Evolutionary conservation across 345 rosid species (phyloP).

Genomic region (Hibiscus tridactylites): DNA sequence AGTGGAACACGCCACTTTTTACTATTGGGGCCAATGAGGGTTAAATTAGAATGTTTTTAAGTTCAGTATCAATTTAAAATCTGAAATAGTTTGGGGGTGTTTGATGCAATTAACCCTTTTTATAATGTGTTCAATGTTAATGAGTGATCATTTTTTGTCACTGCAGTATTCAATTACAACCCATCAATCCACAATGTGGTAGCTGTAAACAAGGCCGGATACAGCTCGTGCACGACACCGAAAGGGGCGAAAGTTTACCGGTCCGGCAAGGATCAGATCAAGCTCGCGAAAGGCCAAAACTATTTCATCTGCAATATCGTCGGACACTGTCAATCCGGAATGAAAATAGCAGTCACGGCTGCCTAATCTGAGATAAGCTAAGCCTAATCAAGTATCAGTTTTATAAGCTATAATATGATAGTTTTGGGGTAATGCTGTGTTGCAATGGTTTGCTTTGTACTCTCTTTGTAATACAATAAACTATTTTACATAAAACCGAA

Average conservation of each 20-base stretch:
- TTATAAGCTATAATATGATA: background rate
- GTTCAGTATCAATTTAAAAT: too few species aligned
- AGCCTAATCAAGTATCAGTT: constrained; percentile 1
- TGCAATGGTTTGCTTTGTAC: background rate
- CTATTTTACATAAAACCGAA: background rate
- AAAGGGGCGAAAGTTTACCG: constrained; percentile 21
- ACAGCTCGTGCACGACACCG: constrained; percentile 30
- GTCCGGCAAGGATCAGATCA: constrained; percentile 48
- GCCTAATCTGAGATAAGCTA: constrained; percentile 1
- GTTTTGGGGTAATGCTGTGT: background rate
- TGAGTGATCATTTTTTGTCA: too few species aligned
- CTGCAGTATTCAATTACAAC: constrained; percentile 48
- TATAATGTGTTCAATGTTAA: too few species aligned
- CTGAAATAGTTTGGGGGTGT: too few species aligned
- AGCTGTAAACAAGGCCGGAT: constrained; percentile 29
- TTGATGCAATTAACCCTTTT: too few species aligned
- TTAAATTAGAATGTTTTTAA: too few species aligned
- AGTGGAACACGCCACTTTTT: too few species aligned
- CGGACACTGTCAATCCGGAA: constrained; percentile 38
- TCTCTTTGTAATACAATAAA: background rate
- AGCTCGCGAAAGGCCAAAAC: constrained; percentile 40
- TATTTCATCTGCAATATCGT: constrained; percentile 38
- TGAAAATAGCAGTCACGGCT: constrained; percentile 47
- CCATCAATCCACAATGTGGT: constrained; percentile 41
- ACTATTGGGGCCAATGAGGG: too few species aligned